Percentiles rank a stretch among this genome's conserved stretches.
Conservation (phyloP, 108 stramenopile species). For the Asterionellopsis glacialis region DNA sequence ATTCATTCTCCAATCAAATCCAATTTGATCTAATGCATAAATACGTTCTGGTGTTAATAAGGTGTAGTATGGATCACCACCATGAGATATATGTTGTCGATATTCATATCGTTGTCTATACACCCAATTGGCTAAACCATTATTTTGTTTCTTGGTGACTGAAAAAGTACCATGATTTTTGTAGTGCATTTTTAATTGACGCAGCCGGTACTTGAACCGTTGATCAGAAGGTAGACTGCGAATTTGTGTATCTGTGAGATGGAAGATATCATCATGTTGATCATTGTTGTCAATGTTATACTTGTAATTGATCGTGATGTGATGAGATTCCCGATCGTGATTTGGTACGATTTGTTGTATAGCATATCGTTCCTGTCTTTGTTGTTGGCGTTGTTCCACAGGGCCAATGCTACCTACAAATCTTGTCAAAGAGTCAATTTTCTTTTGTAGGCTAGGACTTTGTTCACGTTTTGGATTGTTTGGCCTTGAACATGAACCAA, state of each 20-base stretch:
- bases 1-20: background rate
- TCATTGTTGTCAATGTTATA: no score
- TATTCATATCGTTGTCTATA: slow-evolving; percentile 1
- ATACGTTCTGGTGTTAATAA: background rate
- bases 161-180: background rate
- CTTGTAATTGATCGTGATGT: no score
- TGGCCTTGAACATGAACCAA: no score
- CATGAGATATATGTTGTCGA: background rate
- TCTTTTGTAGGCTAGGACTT: no score
- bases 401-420: slow-evolving; percentile 1
- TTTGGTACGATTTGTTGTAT: no score
- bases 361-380: no score
- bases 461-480: no score
- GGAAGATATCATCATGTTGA: no score
- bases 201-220: background rate
- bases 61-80: background rate
- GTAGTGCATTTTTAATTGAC: background rate
- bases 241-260: background rate
- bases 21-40: background rate
- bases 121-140: background rate
- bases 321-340: no score
- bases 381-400: background rate
- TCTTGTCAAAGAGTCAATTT: background rate
- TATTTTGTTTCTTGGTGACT: background rate
- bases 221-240: slow-evolving; percentile 1